These are phyloP conservation scores for Colletotrichum aenigma DNA, from an alignment of 2,329 filamentous ascomycete species.

Conservation along the genomic window DNA sequence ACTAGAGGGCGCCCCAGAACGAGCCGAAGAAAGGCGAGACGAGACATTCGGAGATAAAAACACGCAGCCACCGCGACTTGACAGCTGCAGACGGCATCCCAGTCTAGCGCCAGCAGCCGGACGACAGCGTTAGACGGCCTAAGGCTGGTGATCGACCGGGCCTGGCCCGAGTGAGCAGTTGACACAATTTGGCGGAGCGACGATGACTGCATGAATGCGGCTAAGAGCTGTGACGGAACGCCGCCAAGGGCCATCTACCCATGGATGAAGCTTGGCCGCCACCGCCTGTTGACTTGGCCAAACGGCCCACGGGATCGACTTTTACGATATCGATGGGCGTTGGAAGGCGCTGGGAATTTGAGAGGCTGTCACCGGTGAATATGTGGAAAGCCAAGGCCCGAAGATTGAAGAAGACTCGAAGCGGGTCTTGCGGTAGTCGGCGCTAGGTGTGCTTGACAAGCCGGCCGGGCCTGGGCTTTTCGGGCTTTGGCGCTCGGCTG, in stretches of 20 bases:
- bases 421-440: neutral
- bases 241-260: neutral
- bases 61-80: neutral
- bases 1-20: neutral
- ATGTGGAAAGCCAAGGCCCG: neutral
- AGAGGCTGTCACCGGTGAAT: neutral
- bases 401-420: neutral
- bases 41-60: neutral
- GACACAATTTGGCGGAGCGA: neutral
- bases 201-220: neutral
- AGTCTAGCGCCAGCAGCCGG: neutral
- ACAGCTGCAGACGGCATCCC: constrained; percentile 1
- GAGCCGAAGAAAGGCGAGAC: neutral
- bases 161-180: neutral
- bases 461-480: neutral
- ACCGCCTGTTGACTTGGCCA: neutral
- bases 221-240: neutral
- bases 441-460: constrained; percentile 1
- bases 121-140: neutral
- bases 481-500: neutral
- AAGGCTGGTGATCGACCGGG: neutral
- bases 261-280: neutral
- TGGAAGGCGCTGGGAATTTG: neutral
- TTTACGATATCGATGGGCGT: neutral
- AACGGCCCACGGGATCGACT: neutral